Evolutionary conservation across 768 basidiomycete genomes (phyloP).

Genomic region (Daedaleopsis sinensis): DNA sequence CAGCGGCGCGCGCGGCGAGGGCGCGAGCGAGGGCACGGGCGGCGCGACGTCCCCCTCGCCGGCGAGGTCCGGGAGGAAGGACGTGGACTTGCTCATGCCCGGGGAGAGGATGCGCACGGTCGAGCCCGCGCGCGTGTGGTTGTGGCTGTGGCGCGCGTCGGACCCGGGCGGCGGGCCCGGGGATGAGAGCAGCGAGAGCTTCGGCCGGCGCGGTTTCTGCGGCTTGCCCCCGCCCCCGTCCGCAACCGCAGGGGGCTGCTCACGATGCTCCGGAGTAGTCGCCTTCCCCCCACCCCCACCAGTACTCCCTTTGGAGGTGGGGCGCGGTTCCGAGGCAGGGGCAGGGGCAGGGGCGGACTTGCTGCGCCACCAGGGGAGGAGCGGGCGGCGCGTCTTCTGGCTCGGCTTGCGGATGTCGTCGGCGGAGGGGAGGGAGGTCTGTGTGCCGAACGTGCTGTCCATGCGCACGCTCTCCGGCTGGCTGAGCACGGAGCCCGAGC

Average conservation of each 20-base stretch:
- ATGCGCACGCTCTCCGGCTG: conserved; percentile 20
- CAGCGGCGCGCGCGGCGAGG: neutral
- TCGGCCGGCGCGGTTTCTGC: conserved; percentile 4
- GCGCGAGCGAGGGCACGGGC: too few species aligned
- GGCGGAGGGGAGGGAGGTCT: conserved; percentile 27
- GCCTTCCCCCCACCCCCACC: neutral
- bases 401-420: conserved; percentile 24
- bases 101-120: conserved; percentile 13
- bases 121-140: conserved; percentile 7
- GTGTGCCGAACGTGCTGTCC: conserved; percentile 29
- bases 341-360: too few species aligned
- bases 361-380: conserved; percentile 14
- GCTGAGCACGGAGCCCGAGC: conserved; percentile 11
- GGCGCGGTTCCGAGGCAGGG: conserved; percentile 3
- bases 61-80: neutral
- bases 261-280: conserved; percentile 3
- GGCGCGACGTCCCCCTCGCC: too few species aligned
- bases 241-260: neutral
- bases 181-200: conserved; percentile 11
- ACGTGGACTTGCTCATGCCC: neutral
- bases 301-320: too few species aligned
- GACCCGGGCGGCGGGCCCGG: neutral
- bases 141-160: neutral
- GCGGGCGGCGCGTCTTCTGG: conserved; percentile 8
- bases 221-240: neutral